Conservation (phyloP, 139 green algal species). For the Chlamydomonas sphaeroides region DNA sequence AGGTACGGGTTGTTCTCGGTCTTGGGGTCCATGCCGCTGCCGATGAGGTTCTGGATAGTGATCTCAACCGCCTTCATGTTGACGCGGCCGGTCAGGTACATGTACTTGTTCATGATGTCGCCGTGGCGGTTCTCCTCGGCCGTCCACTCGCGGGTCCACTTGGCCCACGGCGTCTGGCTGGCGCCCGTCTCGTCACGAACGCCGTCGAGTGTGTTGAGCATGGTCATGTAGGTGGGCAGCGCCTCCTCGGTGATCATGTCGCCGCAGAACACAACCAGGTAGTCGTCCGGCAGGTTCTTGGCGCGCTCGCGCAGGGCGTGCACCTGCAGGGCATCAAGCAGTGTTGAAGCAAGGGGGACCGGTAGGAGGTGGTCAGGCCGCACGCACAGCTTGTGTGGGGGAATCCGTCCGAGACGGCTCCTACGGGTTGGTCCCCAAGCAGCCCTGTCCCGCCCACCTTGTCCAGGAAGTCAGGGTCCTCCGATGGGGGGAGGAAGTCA, state of each 20-base stretch:
- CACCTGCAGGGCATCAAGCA: conserved; percentile 81
- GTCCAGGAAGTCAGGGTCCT: conserved; percentile 92
- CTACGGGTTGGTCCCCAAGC: no score
- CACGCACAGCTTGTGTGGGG: no score
- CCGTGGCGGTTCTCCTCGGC: conserved; percentile 99
- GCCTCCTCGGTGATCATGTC: conserved; percentile 99
- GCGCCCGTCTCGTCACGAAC: conserved; percentile 94
- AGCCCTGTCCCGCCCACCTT: conserved; percentile 72
- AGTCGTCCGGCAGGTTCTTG: conserved; percentile 91
- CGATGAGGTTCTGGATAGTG: conserved; percentile 99
- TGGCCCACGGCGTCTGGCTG: conserved; percentile 83
- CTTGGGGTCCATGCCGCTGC: conserved; percentile 95
- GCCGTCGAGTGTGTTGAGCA: conserved; percentile 99
- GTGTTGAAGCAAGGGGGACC: no score
- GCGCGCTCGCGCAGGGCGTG: conserved; percentile 85
- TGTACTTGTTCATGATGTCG: conserved; percentile 98
- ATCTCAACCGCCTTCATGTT: conserved; percentile 78
- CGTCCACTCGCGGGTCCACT: conserved; percentile 90
- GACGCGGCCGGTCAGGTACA: conserved; percentile 82
- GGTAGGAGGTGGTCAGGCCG: no score
- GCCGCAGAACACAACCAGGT: conserved; percentile 92
- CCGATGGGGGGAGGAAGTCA: conserved; percentile 94
- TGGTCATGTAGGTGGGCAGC: conserved; percentile 99
- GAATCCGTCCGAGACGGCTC: no score
- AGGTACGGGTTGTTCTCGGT: conserved; percentile 99